A percentile compares a stretch with the other conserved stretches of the same genome.
These are phyloP conservation scores for Trichoderma sp. DNA, from an alignment of 2,329 filamentous ascomycete genomes.

Conservation along the genomic window DNA sequence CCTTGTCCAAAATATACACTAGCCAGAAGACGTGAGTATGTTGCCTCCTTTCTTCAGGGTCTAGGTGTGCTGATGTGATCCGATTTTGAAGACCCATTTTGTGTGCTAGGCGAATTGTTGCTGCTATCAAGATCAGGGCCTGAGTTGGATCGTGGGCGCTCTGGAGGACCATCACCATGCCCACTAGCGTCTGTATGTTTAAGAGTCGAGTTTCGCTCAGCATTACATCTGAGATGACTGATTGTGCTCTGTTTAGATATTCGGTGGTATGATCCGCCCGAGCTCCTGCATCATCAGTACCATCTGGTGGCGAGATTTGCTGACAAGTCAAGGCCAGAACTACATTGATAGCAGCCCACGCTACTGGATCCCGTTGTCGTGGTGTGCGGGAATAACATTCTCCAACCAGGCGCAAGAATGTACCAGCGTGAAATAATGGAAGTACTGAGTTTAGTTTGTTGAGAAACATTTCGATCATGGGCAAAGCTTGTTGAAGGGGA, in stretches of 20 bases:
- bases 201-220: neutral
- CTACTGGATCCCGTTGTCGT: neutral
- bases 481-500: neutral
- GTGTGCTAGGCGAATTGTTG: neutral
- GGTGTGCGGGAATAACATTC: neutral
- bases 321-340: neutral
- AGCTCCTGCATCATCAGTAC: neutral
- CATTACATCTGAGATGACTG: neutral
- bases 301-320: neutral
- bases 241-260: neutral
- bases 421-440: neutral
- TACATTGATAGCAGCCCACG: neutral
- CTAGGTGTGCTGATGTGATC: neutral
- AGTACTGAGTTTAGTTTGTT: neutral
- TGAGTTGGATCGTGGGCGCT: neutral
- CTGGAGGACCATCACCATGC: neutral
- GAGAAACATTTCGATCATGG: neutral
- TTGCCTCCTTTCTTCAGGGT: neutral
- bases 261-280: neutral
- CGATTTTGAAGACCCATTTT: neutral
- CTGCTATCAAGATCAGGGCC: neutral
- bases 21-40: neutral
- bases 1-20: neutral
- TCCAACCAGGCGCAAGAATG: neutral
- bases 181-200: neutral